Base-by-base conservation (phyloP, 2,329 filamentous ascomycete genomes). In the Knufia fluminis region DNA sequence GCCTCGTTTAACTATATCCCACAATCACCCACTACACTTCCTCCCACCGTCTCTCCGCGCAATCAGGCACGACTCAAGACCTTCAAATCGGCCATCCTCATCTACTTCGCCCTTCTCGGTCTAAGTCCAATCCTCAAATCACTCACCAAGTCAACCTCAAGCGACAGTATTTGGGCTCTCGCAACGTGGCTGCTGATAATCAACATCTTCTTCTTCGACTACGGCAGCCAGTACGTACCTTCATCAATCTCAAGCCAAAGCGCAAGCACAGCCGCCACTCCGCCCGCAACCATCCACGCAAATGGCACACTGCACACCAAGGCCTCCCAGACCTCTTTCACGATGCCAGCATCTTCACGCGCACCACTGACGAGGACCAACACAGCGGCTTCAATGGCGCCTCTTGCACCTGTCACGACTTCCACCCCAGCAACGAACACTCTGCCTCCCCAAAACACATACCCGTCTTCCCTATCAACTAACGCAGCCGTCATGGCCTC, bases 171-270 rank as follows among this genome's bases (percentile, higher is more conserved):
- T 64, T 98, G 92, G 92, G 88, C 92, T 51, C 85, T 98, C 73
- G 92, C 87, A 45, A 90, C 87, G 62, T 92, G 89, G 82, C 76
- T 98, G 39, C 79, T 98, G 54, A 79, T 86, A 60, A 91, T 96
- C 68, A 98, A 98, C 66, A 88, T 97, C 54, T 94, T 95, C 68
- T 96, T 94, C 65, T 97, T 96, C 63, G 92, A 98, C 73, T 98
- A 98, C 66, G 86, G 87, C 9, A 85, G 86, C 47, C 48, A 56
- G 4, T 58, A 56, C 39, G 44, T 50, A 1, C 52, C 56, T 14
- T 41, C 40, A 4, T 20, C 19, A 16, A 40, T 17, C 14, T 47
- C 44, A 3, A 6, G 3, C 12, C 41, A 31, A 17, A 36, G 41
- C 20, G n/a, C 32, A 20, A 28, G 26, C 12, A 14, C 16, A 22